Evolutionary conservation across 2,329 filamentous ascomycete genomes (phyloP).

Genomic region (Colletotrichum phormii): DNA sequence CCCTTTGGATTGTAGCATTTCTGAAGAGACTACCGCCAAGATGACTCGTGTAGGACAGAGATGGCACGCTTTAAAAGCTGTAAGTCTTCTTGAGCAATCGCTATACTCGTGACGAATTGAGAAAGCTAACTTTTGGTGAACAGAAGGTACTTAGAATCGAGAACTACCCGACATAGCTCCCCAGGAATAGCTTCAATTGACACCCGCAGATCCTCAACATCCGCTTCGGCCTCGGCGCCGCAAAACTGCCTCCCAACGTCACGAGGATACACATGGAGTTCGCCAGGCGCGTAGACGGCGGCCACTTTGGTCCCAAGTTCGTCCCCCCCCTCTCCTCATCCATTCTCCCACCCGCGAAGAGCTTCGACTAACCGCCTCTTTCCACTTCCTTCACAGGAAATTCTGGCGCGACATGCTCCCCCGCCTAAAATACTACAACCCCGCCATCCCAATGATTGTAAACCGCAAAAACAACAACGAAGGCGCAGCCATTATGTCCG

Average conservation of each 20-base stretch:
- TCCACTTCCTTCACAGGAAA: constrained; percentile 65
- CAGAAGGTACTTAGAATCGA: constrained; percentile 35
- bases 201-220: constrained; percentile 75
- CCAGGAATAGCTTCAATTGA: constrained; percentile 37
- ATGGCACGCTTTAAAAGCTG: constrained; percentile 79
- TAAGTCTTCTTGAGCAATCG: constrained; percentile 56
- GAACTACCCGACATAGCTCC: neutral
- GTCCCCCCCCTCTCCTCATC: constrained; percentile 37
- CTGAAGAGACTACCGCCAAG: constrained; percentile 38
- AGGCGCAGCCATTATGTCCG: constrained; percentile 69
- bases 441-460: constrained; percentile 83
- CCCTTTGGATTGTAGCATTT: constrained; percentile 6
- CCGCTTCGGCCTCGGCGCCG: constrained; percentile 85
- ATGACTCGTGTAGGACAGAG: constrained; percentile 64
- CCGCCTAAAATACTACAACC: constrained; percentile 94
- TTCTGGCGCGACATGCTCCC: constrained; percentile 90
- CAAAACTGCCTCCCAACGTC: constrained; percentile 81
- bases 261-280: constrained; percentile 82
- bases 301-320: constrained; percentile 80
- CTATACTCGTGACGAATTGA: neutral
- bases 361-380: constrained; percentile 40
- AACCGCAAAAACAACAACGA: constrained; percentile 72
- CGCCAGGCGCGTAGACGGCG: constrained; percentile 68
- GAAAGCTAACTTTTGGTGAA: constrained; percentile 27
- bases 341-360: constrained; percentile 21